These are phyloP conservation scores for Kokia cookei DNA, from an alignment of 441 rosid species.

Conservation along the genomic window DNA sequence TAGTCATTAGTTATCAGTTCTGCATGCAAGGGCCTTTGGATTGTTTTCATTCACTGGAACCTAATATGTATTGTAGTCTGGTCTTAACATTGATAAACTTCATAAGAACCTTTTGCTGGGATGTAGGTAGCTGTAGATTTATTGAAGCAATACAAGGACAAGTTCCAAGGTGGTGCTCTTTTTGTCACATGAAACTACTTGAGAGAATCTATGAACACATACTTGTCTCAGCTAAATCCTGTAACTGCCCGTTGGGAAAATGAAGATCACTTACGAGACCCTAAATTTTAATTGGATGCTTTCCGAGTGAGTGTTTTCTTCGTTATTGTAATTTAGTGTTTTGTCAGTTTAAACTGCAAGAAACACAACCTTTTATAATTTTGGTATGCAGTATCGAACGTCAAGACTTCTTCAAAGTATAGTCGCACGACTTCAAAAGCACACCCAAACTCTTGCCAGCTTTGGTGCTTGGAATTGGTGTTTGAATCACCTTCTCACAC, in stretches of 20 bases:
- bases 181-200: conserved; percentile 93
- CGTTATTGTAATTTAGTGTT: neutral
- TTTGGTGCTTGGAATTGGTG: conserved; percentile 99
- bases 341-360: neutral
- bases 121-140: conserved; percentile 89
- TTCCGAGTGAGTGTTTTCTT: conserved; percentile 61
- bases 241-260: conserved; percentile 95
- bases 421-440: conserved; percentile 75
- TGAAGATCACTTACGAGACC: conserved; percentile 83
- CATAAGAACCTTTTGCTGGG: conserved; percentile 2
- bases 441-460: conserved; percentile 65
- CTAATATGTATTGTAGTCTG: neutral
- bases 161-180: conserved; percentile 91
- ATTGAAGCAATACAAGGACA: conserved; percentile 82
- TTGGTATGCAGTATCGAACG: conserved; percentile 73
- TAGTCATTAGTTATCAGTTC: too few relatives aligned
- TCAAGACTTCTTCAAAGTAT: conserved; percentile 89
- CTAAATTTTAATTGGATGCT: conserved; percentile 93
- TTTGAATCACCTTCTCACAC: conserved; percentile 95
- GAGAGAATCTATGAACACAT: conserved; percentile 90
- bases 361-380: neutral
- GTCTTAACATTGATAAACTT: neutral
- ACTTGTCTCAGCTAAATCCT: conserved; percentile 91
- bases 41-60: neutral
- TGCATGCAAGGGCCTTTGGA: neutral